Percentiles rank a stretch among this genome's conserved stretches.
Conservation (phyloP, 1,284 basidiomycete species). For the Afroboletus lepidellus region DNA sequence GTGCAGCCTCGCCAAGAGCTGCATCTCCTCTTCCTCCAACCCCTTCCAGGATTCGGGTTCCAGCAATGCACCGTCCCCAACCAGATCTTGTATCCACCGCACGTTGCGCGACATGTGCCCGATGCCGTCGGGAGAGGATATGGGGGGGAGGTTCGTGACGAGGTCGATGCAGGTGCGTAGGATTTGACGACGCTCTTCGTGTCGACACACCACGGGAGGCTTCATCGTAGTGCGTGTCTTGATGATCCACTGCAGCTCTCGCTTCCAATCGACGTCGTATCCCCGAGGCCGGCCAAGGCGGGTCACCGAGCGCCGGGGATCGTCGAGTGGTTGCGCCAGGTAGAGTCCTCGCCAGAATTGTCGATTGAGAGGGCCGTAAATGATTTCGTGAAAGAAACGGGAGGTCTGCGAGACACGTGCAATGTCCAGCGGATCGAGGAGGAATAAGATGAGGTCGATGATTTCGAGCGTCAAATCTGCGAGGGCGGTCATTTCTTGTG, state of each 20-base stretch:
- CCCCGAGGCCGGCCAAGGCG: slow-evolving; percentile 38
- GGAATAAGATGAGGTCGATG: slow-evolving; percentile 51
- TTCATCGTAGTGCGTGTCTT: slow-evolving; percentile 47
- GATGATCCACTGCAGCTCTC: slow-evolving; percentile 49
- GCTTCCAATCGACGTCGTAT: slow-evolving; percentile 51
- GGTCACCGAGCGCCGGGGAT: slow-evolving; percentile 49
- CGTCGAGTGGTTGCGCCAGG: slow-evolving; percentile 56
- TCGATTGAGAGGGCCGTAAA: slow-evolving; percentile 46
- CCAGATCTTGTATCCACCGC: slow-evolving; percentile 46
- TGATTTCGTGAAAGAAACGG: slow-evolving; percentile 38
- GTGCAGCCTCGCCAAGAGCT: slow-evolving; percentile 51
- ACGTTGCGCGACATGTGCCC: slow-evolving; percentile 47
- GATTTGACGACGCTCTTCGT: slow-evolving; percentile 42
- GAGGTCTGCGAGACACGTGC: slow-evolving; percentile 50
- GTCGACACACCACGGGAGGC: slow-evolving; percentile 34
- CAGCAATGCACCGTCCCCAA: slow-evolving; percentile 45
- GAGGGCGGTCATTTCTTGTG: slow-evolving; percentile 21
- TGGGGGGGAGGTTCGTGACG: slow-evolving; percentile 41
- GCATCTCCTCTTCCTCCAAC: slow-evolving; percentile 39
- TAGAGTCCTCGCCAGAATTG: slow-evolving; percentile 64
- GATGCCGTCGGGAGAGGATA: slow-evolving; percentile 29
- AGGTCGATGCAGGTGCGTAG: slow-evolving; percentile 51
- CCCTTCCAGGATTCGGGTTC: slow-evolving; percentile 34
- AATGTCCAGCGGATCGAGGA: slow-evolving; percentile 57
- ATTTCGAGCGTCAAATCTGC: slow-evolving; percentile 51